These are phyloP conservation scores for Solanum hybrid DNA, from an alignment of 305 asterid species.

Conservation along the genomic window DNA sequence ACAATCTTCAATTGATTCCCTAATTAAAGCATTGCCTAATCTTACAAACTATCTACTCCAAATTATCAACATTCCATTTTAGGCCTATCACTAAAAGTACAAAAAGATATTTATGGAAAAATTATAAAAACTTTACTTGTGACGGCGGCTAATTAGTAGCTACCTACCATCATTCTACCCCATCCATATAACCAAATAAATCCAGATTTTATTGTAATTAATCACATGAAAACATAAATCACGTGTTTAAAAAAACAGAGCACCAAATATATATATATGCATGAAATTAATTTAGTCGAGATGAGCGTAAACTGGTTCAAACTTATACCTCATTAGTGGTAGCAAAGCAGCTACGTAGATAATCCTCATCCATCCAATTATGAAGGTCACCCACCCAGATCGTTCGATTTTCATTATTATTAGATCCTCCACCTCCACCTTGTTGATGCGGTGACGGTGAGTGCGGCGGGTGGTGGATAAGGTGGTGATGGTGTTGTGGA, in stretches of 20 bases:
- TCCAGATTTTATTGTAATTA: neutral
- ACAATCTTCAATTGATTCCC: neutral
- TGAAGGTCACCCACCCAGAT: constrained; percentile 95
- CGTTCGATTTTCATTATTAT: constrained; percentile 63
- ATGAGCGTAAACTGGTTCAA: neutral
- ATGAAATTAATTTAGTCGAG: neutral
- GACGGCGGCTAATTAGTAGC: neutral
- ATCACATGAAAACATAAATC: neutral
- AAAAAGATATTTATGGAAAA: neutral
- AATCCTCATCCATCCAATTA: constrained; percentile 96
- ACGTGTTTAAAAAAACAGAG: neutral
- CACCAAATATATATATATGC: neutral
- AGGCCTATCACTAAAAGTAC: neutral
- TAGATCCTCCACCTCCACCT: constrained; percentile 40
- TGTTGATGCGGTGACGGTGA: constrained; percentile 19
- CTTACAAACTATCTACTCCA: neutral
- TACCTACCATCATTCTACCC: neutral
- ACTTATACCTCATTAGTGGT: constrained; percentile 59
- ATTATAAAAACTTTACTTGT: neutral
- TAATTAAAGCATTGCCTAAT: neutral
- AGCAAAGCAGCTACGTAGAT: constrained; percentile 81
- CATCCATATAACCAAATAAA: neutral
- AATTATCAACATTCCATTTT: neutral
- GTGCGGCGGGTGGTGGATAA: constrained; percentile 18
- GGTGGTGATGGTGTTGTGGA: constrained; percentile 27